These are phyloP conservation scores for Sphenostylis stenocarpa DNA, from an alignment of 306 rosid species.

Conservation along the genomic window DNA sequence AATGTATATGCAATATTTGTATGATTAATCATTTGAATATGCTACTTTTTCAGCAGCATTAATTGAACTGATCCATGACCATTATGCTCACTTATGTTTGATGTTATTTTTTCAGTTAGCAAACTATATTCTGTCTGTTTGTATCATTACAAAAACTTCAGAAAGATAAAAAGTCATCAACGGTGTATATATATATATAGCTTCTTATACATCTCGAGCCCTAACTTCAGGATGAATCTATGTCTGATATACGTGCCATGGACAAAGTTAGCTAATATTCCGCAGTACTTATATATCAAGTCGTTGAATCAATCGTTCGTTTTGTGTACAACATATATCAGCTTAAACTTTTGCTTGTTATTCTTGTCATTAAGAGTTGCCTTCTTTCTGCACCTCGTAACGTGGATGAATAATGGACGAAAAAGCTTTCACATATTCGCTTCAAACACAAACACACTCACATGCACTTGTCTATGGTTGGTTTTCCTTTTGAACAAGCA, in stretches of 20 bases:
- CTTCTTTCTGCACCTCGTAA: background rate
- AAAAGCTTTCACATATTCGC: background rate
- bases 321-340: background rate
- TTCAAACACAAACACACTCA: background rate
- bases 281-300: background rate
- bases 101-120: background rate
- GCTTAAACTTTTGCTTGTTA: background rate
- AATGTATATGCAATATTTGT: constrained; percentile 43
- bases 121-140: background rate
- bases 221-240: too few species aligned
- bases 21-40: constrained; percentile 42
- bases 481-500: too few species aligned
- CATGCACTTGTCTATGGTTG: background rate
- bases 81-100: background rate
- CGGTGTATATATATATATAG: background rate
- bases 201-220: background rate
- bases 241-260: background rate
- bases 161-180: background rate
- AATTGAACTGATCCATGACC: background rate
- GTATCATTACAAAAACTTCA: background rate
- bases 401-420: background rate
- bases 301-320: background rate
- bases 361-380: background rate
- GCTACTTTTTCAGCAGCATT: constrained; percentile 32
- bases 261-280: background rate